phyloP scores from a whole-genome alignment of 2,329 filamentous ascomycete species.

The Colletotrichum kahawae region DNA sequence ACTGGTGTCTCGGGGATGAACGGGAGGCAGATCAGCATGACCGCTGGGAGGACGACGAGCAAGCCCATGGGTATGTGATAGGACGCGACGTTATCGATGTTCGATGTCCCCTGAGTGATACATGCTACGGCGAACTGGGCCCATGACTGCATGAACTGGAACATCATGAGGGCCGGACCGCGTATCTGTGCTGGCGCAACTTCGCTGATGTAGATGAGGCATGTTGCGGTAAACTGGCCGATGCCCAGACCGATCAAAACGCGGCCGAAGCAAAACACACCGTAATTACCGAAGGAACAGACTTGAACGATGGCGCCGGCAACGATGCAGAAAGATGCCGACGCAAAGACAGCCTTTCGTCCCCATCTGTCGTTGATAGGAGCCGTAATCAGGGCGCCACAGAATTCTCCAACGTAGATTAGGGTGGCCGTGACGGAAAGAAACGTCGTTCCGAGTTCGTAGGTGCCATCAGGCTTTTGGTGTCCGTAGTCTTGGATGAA shows the following conservation, averaged over 20 bases:
- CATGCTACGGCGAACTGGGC: not conserved
- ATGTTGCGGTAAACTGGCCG: conserved; percentile 42
- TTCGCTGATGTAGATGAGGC: conserved; percentile 39
- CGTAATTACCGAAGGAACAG: not conserved
- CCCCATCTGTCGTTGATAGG: conserved; percentile 40
- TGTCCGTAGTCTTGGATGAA: not conserved
- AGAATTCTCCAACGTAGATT: conserved; percentile 43
- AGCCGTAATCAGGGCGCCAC: conserved; percentile 38
- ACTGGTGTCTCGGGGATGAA: not conserved
- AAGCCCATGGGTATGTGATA: not conserved
- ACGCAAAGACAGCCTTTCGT: conserved; percentile 35
- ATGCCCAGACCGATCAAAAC: conserved; percentile 36
- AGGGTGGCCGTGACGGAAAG: conserved; percentile 38
- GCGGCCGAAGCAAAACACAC: not conserved
- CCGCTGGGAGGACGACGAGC: not conserved
- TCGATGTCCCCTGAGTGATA: conserved; percentile 12
- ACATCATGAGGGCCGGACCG: not conserved
- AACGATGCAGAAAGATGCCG: conserved; percentile 25
- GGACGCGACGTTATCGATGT: not conserved
- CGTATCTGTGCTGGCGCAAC: conserved; percentile 16
- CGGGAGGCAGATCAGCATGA: not conserved
- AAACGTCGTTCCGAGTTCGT: not conserved
- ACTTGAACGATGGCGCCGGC: not conserved
- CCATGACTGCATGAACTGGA: conserved; percentile 12
- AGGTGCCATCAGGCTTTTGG: not conserved